phyloP scores from a whole-genome alignment of 164 flowering plant species.

The Vitis cinerea region DNA sequence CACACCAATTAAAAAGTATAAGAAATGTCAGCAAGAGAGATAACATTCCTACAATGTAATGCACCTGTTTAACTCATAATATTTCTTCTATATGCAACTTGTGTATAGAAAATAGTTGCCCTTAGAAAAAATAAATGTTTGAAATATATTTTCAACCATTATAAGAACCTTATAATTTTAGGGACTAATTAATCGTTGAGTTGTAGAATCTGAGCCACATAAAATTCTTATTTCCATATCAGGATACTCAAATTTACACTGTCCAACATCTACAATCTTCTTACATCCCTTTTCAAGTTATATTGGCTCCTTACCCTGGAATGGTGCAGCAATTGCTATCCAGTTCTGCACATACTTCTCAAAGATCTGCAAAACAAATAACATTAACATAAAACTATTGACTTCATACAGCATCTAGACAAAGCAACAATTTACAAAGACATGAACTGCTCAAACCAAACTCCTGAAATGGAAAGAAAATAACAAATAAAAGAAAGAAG shows the following conservation, averaged over 20 bases:
- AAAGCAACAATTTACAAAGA: neutral
- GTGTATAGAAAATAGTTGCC: neutral
- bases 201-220: too few relatives aligned
- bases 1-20: too few relatives aligned
- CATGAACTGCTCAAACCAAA: neutral
- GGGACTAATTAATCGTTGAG: neutral
- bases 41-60: too few relatives aligned
- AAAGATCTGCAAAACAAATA: slow-evolving; percentile 55
- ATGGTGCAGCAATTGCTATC: slow-evolving; percentile 99
- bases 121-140: too few relatives aligned
- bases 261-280: too few relatives aligned
- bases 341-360: slow-evolving; percentile 96
- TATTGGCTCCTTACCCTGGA: slow-evolving; percentile 52
- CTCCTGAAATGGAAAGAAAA: neutral
- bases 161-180: neutral
- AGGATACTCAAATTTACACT: too few relatives aligned
- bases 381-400: neutral
- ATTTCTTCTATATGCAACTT: neutral
- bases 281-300: neutral
- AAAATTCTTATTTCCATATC: too few relatives aligned
- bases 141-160: neutral
- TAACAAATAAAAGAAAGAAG: neutral
- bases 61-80: neutral
- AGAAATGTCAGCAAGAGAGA: too few relatives aligned
- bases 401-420: neutral